Conservation (phyloP, 2,329 filamentous ascomycete species). For the Bipolaris cookei region DNA sequence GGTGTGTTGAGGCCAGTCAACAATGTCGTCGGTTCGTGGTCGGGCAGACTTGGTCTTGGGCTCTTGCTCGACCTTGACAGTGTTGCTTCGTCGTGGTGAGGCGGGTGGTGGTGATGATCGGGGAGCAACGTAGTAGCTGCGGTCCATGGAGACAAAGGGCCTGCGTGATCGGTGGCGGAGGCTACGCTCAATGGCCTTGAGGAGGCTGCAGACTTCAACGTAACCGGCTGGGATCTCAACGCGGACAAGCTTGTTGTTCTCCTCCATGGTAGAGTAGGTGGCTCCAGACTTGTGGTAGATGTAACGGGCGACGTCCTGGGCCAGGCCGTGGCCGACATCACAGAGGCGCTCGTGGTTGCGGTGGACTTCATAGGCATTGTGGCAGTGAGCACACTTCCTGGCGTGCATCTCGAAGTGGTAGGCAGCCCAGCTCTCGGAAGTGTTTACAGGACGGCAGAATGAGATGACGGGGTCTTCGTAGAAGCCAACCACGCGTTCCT, state of each 20-base stretch:
- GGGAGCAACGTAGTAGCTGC: constrained; percentile 51
- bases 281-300: constrained; percentile 51
- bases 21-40: constrained; percentile 46
- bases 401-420: constrained; percentile 58
- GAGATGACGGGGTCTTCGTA: constrained; percentile 47
- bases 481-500: constrained; percentile 47
- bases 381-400: constrained; percentile 53
- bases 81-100: constrained; percentile 33
- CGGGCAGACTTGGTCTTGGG: constrained; percentile 36
- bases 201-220: constrained; percentile 48
- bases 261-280: constrained; percentile 44
- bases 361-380: constrained; percentile 53
- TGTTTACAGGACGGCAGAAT: constrained; percentile 51
- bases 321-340: constrained; percentile 52
- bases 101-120: constrained; percentile 35
- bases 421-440: constrained; percentile 54
- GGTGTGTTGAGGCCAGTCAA: constrained; percentile 43
- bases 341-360: constrained; percentile 51
- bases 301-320: constrained; percentile 53
- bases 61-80: constrained; percentile 45
- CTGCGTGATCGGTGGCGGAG: constrained; percentile 44
- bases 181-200: constrained; percentile 52
- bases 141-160: constrained; percentile 54
- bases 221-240: constrained; percentile 55
- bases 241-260: constrained; percentile 52